A percentile compares a stretch with the other conserved stretches of the same genome.
Conservation (phyloP, 768 basidiomycete genomes). For the Ramaria rubella region DNA sequence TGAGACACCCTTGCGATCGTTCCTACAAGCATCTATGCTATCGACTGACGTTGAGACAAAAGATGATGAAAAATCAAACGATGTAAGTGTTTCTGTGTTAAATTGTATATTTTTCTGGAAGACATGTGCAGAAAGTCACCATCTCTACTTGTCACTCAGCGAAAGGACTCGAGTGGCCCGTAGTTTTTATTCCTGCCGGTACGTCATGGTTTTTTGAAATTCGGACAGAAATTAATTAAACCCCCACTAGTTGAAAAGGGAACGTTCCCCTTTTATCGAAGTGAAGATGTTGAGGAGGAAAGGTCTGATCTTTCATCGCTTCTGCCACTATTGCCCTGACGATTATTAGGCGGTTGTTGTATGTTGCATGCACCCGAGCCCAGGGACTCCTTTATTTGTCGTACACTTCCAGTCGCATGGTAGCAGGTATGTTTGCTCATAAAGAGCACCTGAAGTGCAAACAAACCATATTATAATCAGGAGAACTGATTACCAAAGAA, state of each 20-base stretch:
- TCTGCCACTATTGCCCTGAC: background rate
- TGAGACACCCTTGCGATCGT: slow-evolving; percentile 57
- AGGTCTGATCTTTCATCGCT: slow-evolving; percentile 35
- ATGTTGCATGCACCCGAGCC: slow-evolving; percentile 85
- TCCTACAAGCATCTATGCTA: slow-evolving; percentile 76
- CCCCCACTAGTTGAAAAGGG: slow-evolving; percentile 53
- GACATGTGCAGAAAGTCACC: slow-evolving; percentile 57
- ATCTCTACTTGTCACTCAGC: slow-evolving; percentile 85
- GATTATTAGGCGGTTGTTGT: slow-evolving; percentile 63
- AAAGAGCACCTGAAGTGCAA: background rate
- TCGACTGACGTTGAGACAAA: slow-evolving; percentile 71
- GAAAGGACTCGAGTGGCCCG: slow-evolving; percentile 90
- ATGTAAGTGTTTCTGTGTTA: slow-evolving; percentile 27
- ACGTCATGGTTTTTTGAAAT: slow-evolving; percentile 7
- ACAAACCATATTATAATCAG: slow-evolving; percentile 23
- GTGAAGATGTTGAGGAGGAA: slow-evolving; percentile 77
- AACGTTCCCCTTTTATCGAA: slow-evolving; percentile 68
- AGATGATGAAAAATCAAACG: slow-evolving; percentile 41
- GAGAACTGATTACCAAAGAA: slow-evolving; percentile 43
- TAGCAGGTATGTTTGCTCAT: slow-evolving; percentile 28
- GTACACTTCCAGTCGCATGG: slow-evolving; percentile 41
- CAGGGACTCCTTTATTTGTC: slow-evolving; percentile 62
- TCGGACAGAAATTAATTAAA: slow-evolving; percentile 6
- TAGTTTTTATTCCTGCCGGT: slow-evolving; percentile 76
- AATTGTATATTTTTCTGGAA: background rate